phyloP scores from a whole-genome alignment of 2,329 filamentous ascomycete species.

The Bertia moriformis region DNA sequence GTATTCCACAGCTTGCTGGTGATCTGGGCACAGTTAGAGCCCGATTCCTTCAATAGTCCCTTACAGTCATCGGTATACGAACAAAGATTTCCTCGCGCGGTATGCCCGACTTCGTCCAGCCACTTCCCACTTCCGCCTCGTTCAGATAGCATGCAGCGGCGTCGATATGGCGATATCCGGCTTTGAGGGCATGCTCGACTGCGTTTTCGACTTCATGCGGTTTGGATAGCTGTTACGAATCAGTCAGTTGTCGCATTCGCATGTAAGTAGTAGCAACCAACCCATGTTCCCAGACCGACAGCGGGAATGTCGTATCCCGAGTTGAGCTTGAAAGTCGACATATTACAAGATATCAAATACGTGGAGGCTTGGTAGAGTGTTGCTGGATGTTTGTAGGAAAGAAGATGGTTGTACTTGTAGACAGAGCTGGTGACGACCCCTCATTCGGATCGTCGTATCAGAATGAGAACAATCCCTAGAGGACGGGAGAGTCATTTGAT shows the following conservation, averaged over 20 bases:
- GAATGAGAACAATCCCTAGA: no score
- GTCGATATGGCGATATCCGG: constrained; percentile 20
- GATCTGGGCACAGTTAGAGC: no score
- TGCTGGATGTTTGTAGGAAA: no score
- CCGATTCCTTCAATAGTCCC: no score
- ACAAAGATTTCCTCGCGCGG: constrained; percentile 15
- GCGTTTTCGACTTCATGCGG: constrained; percentile 25
- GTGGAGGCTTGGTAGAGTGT: no score
- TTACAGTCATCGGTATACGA: no score
- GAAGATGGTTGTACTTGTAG: no score
- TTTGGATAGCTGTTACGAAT: constrained; percentile 4
- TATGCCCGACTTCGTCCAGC: constrained; percentile 17
- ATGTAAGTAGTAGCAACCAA: constrained; percentile 5
- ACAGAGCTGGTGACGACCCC: no score
- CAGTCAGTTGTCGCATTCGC: constrained; percentile 5
- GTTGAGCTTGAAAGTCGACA: neutral
- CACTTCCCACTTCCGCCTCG: constrained; percentile 16
- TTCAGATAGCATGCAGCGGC: constrained; percentile 20
- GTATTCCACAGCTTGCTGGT: constrained; percentile 43
- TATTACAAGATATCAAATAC: no score
- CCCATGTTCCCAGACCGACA: constrained; percentile 18
- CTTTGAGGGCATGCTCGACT: constrained; percentile 21
- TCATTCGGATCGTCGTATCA: no score
- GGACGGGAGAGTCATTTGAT: no score
- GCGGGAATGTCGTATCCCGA: constrained; percentile 13